Conservation (phyloP, 1,284 basidiomycete genomes). For the Lentinula novae-zelandiae region DNA sequence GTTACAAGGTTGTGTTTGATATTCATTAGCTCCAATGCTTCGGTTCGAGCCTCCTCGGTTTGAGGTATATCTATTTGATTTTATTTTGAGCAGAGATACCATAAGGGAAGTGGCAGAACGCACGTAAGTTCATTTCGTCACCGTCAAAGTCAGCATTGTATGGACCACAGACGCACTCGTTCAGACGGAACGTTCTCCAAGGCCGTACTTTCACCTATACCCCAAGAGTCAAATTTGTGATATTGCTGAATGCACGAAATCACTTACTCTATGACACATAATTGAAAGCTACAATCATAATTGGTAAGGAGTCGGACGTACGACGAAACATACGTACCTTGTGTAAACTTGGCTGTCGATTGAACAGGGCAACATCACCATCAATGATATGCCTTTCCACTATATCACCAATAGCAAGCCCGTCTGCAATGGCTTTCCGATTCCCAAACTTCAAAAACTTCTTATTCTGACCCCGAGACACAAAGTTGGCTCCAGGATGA, state of each 20-base stretch:
- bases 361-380: conserved; percentile 97
- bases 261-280: conserved; percentile 91
- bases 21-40: conserved; percentile 97
- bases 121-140: conserved; percentile 99
- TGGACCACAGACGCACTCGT: conserved; percentile 99
- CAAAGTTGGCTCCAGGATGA: conserved; percentile 97
- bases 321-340: conserved; percentile 48
- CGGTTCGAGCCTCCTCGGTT: conserved; percentile 97
- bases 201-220: conserved; percentile 84
- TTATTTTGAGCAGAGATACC: background rate
- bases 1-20: conserved; percentile 98
- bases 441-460: conserved; percentile 86
- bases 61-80: conserved; percentile 83
- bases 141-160: conserved; percentile 99
- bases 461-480: conserved; percentile 80
- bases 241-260: background rate
- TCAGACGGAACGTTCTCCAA: conserved; percentile 96
- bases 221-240: conserved; percentile 1
- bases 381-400: conserved; percentile 96
- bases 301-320: background rate
- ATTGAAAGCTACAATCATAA: conserved; percentile 75
- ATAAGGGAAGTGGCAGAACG: conserved; percentile 26
- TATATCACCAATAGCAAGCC: conserved; percentile 79
- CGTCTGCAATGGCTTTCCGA: conserved; percentile 71
- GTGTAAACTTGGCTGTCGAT: conserved; percentile 98